Conservation (phyloP, 805 yeast species). For the Saturnispora quitensis region DNA sequence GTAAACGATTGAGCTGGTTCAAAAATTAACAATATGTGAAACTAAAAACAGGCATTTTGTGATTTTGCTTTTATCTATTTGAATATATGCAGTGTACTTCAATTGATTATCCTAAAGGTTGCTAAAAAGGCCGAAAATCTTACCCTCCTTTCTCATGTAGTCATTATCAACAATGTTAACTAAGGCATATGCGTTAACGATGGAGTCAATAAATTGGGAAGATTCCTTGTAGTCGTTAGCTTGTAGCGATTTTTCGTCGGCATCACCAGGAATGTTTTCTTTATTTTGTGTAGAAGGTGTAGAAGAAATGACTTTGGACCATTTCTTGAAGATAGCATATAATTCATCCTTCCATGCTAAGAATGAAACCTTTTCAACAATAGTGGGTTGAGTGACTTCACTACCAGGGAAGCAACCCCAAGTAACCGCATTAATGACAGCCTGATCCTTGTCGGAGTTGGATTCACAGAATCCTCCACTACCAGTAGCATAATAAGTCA, state of each 20-base stretch:
- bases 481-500: slow-evolving; percentile 73
- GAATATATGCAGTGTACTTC: not conserved
- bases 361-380: slow-evolving; percentile 85
- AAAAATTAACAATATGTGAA: no score
- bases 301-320: slow-evolving; percentile 33
- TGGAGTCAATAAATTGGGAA: slow-evolving; percentile 33
- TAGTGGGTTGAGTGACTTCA: slow-evolving; percentile 91
- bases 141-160: slow-evolving; percentile 41
- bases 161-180: slow-evolving; percentile 90
- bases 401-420: slow-evolving; percentile 98
- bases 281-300: slow-evolving; percentile 16
- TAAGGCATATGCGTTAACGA: slow-evolving; percentile 56
- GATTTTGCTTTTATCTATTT: not conserved
- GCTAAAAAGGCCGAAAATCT: slow-evolving; percentile 47
- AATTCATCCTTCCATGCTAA: slow-evolving; percentile 98
- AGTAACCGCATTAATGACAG: slow-evolving; percentile 84
- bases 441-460: slow-evolving; percentile 39
- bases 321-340: slow-evolving; percentile 70
- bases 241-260: slow-evolving; percentile 16
- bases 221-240: slow-evolving; percentile 16
- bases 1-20: not conserved
- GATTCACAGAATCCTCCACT: slow-evolving; percentile 7
- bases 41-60: not conserved
- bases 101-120: slow-evolving; percentile 15
- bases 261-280: slow-evolving; percentile 23